These are phyloP conservation scores for Stramenopiles sp. DNA, from an alignment of 352 stramenopile genomes.

Conservation along the genomic window DNA sequence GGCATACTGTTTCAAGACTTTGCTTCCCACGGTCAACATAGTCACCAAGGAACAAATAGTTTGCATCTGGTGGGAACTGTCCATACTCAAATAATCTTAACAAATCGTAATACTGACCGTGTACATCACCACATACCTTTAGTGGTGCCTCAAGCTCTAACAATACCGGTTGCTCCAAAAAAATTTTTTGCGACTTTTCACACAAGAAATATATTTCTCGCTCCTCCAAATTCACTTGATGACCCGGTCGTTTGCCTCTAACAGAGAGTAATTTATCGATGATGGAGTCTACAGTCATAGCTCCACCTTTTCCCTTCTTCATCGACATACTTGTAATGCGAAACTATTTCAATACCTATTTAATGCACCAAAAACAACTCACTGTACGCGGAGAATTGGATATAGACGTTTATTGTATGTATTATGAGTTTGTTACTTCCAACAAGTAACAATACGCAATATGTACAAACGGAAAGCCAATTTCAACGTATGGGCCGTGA, in stretches of 20 bases:
- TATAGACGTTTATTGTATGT: no score
- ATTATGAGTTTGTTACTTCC: no score
- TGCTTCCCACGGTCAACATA: conserved; percentile 99
- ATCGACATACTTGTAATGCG: not conserved
- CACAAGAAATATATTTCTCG: not conserved
- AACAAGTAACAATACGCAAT: no score
- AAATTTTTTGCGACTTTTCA: conserved; percentile 16
- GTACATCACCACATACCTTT: conserved; percentile 64
- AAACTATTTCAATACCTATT: not conserved
- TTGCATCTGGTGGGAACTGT: conserved; percentile 83
- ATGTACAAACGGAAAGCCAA: no score
- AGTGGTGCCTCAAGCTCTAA: conserved; percentile 68
- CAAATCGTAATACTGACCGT: conserved; percentile 95
- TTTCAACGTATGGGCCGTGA: no score
- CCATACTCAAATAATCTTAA: conserved; percentile 90
- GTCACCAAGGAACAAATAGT: conserved; percentile 99
- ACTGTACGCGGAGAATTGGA: no score
- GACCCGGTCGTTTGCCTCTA: conserved; percentile 50
- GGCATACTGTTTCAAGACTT: conserved; percentile 94
- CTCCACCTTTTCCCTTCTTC: not conserved
- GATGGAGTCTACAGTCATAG: conserved; percentile 56
- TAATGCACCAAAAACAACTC: no score
- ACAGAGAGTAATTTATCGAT: conserved; percentile 71
- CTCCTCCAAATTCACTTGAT: conserved; percentile 25
- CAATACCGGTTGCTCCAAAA: conserved; percentile 76